Conservation (phyloP, 345 rosid species). For the Populus ilicifolia region DNA sequence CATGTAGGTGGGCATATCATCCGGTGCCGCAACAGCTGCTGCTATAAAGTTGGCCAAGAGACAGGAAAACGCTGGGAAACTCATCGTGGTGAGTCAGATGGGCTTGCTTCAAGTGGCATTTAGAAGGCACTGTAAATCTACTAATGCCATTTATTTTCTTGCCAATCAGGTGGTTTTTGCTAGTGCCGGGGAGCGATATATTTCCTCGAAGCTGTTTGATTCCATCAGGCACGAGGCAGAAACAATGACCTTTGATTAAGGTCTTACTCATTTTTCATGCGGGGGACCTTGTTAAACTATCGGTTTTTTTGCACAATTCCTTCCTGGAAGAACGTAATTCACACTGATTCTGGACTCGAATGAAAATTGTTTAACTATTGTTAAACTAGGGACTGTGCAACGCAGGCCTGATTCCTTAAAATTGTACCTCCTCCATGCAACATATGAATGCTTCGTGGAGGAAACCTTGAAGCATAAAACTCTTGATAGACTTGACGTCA, state of each 20-base stretch:
- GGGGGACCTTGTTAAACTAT: too few relatives aligned
- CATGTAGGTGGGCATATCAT: slow-evolving; percentile 84
- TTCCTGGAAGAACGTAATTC: too few relatives aligned
- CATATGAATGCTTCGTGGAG: too few relatives aligned
- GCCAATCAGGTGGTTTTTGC: slow-evolving; percentile 15
- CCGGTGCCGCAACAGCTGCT: slow-evolving; percentile 83
- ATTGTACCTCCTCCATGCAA: too few relatives aligned
- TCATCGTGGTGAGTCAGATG: slow-evolving; percentile 61
- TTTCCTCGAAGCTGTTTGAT: slow-evolving; percentile 14
- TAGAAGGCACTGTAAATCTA: background rate
- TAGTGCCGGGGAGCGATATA: slow-evolving; percentile 19
- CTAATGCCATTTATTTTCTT: background rate
- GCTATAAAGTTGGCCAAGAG: slow-evolving; percentile 79
- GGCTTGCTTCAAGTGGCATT: background rate
- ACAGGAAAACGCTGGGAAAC: slow-evolving; percentile 82
- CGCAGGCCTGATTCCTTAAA: too few relatives aligned
- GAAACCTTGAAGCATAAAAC: too few relatives aligned
- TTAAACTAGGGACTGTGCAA: too few relatives aligned
- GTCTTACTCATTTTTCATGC: too few relatives aligned
- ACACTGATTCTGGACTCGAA: too few relatives aligned
- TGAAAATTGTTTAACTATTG: too few relatives aligned
- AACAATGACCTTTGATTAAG: slow-evolving; percentile 4
- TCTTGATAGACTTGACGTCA: too few relatives aligned
- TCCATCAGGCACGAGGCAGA: slow-evolving; percentile 15
- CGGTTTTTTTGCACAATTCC: too few relatives aligned